Base-by-base conservation (phyloP, 345 rosid species). In the Nephelium lappaceum region DNA sequence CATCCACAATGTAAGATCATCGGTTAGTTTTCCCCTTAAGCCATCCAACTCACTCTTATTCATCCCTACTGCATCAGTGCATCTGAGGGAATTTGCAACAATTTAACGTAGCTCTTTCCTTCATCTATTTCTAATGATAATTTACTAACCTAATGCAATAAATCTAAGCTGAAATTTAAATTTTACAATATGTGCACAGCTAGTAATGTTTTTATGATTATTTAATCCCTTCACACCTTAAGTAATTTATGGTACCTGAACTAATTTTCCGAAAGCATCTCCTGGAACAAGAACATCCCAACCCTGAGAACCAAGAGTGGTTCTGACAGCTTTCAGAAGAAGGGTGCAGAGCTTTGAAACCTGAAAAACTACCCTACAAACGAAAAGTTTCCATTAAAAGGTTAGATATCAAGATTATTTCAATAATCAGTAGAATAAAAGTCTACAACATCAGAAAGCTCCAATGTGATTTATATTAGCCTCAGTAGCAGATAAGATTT, bases 231-330 rank as follows among this genome's bases (percentile, higher is more conserved):
- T 19, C 25, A 6, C 11, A 27, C 15, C 8, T 51, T 5, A 31
- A 77, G 73, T 53, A 55, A 67, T 58, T 62, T 72, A 71, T 74
- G 21, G 49, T 77, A 96, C 99, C 95, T 91, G 93, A 82, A 90
- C 81, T 78, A 96, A 85, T 77, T 93, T 93, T 73, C 99, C 99
- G 70, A 69, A 53, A 79, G 91, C 89, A n/a, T 87, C 80, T 80
- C 99, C 99, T 41, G 98, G 89, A 79, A 96, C 99, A 75, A 96
- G 91, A 77, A 96, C 91, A 64, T 96, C 99, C 99, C 99, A 96
- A 53, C 99, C 99, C 72, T 93, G 92, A 81, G 94, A 94, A 72
- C 92, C 92, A 81, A 96, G 90, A 69, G 87, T 73, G 23, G 79
- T 87, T 88, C 99, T 88, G 79, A 89, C 90, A 77, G 97, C 92